Percentiles rank a stretch among this genome's conserved stretches.
These are phyloP conservation scores for Sabuloglossum arenarium DNA, from an alignment of 495 filamentous ascomycete genomes.

Conservation along the genomic window DNA sequence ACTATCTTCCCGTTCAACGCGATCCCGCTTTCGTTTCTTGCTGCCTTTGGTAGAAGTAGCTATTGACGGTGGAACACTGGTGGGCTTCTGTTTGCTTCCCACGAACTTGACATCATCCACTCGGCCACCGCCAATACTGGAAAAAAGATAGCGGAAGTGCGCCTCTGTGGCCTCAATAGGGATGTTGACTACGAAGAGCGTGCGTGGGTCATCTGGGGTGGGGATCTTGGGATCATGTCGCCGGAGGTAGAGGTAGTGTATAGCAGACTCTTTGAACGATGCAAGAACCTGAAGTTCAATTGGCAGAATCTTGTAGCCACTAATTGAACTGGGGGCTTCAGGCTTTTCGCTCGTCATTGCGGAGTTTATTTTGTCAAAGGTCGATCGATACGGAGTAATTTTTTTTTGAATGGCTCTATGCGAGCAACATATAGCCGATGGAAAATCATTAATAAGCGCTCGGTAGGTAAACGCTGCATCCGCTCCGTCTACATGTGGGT, in stretches of 20 bases:
- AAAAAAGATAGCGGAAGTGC: conserved; percentile 57
- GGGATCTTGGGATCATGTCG: conserved; percentile 60
- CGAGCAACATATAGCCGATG: neutral
- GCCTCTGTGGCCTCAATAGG: conserved; percentile 64
- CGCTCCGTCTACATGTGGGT: too few species aligned
- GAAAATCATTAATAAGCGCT: neutral
- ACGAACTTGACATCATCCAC: conserved; percentile 58
- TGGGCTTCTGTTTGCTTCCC: conserved; percentile 14
- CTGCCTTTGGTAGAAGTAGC: conserved; percentile 26
- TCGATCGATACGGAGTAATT: too few species aligned
- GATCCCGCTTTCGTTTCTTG: conserved; percentile 48
- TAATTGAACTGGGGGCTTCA: neutral
- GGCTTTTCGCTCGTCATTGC: neutral
- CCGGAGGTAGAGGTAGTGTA: conserved; percentile 74
- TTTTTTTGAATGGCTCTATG: neutral
- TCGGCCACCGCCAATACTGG: conserved; percentile 43
- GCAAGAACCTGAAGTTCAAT: conserved; percentile 41
- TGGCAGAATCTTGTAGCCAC: conserved; percentile 28
- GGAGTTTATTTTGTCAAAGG: neutral
- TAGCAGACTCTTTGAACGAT: conserved; percentile 22
- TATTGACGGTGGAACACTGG: conserved; percentile 9
- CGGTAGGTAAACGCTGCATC: neutral
- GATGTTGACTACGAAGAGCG: conserved; percentile 71
- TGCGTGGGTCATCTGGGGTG: conserved; percentile 46
- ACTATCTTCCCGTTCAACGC: conserved; percentile 19